phyloP scores from a whole-genome alignment of 306 rosid species.

The Cucurbita maxima region DNA sequence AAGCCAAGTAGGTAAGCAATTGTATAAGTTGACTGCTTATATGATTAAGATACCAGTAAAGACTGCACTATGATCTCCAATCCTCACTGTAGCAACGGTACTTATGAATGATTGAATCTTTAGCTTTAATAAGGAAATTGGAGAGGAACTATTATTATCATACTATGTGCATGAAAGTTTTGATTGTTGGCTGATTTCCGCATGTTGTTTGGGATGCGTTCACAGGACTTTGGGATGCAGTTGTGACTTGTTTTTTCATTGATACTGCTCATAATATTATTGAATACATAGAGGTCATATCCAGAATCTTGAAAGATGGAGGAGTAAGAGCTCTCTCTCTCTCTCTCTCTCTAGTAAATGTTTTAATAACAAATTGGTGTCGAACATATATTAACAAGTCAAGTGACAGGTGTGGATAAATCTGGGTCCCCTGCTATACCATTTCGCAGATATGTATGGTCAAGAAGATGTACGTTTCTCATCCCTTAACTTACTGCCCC shows the following conservation, averaged over 20 bases:
- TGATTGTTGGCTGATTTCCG: neutral
- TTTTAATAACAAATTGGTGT: neutral
- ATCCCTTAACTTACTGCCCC: neutral
- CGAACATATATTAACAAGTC: neutral
- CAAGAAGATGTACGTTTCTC: constrained; percentile 66
- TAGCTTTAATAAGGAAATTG: neutral
- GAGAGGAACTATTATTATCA: neutral
- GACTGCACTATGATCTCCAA: neutral
- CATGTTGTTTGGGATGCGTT: constrained; percentile 17
- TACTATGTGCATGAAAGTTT: neutral
- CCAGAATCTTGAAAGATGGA: constrained; percentile 69
- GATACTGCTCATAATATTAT: constrained; percentile 88
- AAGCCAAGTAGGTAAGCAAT: constrained; percentile 53
- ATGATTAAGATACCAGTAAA: neutral
- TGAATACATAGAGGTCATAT: constrained; percentile 82
- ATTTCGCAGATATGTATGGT: constrained; percentile 81
- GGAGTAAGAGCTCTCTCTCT: constrained; percentile 57
- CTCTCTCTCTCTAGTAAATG: neutral
- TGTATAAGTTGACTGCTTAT: neutral
- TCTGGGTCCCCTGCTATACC: constrained; percentile 86
- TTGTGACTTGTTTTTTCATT: constrained; percentile 89
- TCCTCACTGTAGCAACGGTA: neutral
- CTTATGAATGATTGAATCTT: neutral
- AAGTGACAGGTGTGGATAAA: constrained; percentile 87
- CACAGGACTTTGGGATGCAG: constrained; percentile 97